These are phyloP conservation scores for Talaromyces wortmannii DNA, from an alignment of 495 filamentous ascomycete genomes.

Conservation along the genomic window DNA sequence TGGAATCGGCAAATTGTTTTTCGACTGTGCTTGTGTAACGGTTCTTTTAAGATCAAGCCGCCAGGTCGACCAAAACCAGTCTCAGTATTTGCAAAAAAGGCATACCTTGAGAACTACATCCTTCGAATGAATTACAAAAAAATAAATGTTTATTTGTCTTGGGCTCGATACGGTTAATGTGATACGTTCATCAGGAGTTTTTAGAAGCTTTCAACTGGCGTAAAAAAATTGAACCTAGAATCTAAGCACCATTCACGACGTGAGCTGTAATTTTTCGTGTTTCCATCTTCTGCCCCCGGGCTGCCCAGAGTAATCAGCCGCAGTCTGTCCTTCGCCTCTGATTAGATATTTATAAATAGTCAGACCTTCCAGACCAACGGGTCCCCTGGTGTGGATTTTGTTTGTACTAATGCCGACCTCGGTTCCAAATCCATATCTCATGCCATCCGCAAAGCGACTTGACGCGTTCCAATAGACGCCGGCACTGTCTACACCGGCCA, in stretches of 20 bases:
- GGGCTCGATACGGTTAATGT: neutral
- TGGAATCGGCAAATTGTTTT: neutral
- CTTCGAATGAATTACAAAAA: neutral
- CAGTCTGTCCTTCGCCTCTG: conserved; percentile 70
- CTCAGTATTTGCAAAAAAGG: neutral
- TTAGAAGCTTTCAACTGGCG: neutral
- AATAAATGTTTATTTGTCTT: neutral
- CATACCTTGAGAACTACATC: neutral
- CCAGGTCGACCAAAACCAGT: neutral
- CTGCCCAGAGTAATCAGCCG: conserved; percentile 64
- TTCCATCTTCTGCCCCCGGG: conserved; percentile 56
- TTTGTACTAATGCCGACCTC: conserved; percentile 98
- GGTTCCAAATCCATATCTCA: conserved; percentile 94
- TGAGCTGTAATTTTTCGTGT: conserved; percentile 51
- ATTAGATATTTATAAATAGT: conserved; percentile 97
- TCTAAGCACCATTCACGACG: neutral
- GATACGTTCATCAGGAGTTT: neutral
- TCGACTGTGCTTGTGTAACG: neutral
- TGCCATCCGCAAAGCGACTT: conserved; percentile 90
- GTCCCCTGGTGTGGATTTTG: conserved; percentile 92
- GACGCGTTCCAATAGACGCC: conserved; percentile 97
- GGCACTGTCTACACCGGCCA: conserved; percentile 76
- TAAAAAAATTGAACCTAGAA: neutral
- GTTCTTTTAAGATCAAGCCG: neutral
- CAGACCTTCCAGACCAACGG: conserved; percentile 88